Percentiles rank a stretch among this genome's conserved stretches.
These are phyloP conservation scores for Arachnopeziza araneosa DNA, from an alignment of 2,329 filamentous ascomycete genomes.

Conservation along the genomic window DNA sequence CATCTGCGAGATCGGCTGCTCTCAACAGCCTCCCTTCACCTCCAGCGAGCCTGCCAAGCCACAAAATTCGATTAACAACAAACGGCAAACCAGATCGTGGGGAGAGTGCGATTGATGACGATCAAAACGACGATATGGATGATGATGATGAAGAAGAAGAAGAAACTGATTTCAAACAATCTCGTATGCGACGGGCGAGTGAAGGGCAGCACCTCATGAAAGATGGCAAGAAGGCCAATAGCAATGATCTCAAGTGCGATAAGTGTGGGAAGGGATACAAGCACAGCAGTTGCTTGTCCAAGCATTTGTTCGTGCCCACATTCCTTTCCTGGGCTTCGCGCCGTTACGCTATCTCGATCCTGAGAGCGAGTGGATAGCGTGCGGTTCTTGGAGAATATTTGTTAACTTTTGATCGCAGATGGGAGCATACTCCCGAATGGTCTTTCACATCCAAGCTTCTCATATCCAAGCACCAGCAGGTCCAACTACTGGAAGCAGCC, in stretches of 20 bases:
- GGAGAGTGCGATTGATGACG: constrained; percentile 66
- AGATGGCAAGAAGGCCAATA: constrained; percentile 71
- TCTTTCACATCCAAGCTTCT: constrained; percentile 93
- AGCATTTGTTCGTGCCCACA: constrained; percentile 94
- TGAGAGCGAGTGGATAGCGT: constrained; percentile 6
- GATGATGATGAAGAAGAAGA: constrained; percentile 42
- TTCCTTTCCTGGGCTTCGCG: constrained; percentile 33
- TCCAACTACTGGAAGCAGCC: constrained; percentile 92
- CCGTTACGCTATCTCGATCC: background rate
- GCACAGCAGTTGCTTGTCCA: constrained; percentile 99
- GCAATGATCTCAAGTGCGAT: constrained; percentile 87
- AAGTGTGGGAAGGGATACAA: constrained; percentile 99
- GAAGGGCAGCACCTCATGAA: constrained; percentile 81
- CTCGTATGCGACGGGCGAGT: constrained; percentile 61
- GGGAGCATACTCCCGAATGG: constrained; percentile 99
- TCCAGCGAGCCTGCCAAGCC: constrained; percentile 62
- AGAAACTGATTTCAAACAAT: constrained; percentile 38
- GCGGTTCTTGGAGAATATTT: constrained; percentile 21
- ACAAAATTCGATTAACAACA: constrained; percentile 41
- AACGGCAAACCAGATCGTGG: constrained; percentile 45
- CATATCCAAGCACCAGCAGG: constrained; percentile 99
- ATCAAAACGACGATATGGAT: constrained; percentile 54
- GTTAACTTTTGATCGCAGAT: constrained; percentile 56
- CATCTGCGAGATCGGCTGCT: constrained; percentile 46
- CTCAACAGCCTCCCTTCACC: constrained; percentile 57